Evolutionary conservation across 441 rosid species (phyloP), one percentile per base, ranked within the genome.

Genomic region (Aquilaria agallochum): DNA sequence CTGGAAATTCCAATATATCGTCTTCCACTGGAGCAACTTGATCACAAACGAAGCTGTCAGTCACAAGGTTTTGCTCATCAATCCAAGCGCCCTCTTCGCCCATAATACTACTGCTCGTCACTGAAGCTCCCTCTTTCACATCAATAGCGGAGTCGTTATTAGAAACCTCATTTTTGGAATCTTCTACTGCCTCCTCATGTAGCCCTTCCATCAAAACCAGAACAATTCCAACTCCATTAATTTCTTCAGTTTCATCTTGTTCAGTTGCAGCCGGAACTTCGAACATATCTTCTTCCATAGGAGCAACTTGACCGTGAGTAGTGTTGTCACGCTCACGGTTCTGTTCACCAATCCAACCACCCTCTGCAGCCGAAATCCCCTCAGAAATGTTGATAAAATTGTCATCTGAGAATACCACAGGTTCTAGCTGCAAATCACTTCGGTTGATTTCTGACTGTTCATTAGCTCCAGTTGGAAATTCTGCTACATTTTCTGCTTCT

Each of bases 321-420:
- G 54, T 56, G 53, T 58, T 46, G 49, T 11, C 66, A 14, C 44
- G 53, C 14, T 14, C 15, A 50, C 58, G 73, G 70, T 40, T 53
- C 13, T 51, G 32, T 10, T 36, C 31, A 34, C 68, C 79, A 30
- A 40, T 59, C 47, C 60, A 53, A 50, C 62, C 59, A 62, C 69
- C 71, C 60, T 74, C 83, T 49, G 54, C 74, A 51, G 44, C 60
- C 46, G 53, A 71, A 67, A 70, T 67, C 67, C 78, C 76, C 55
- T 69, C 66, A 11, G 65, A 53, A 69, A 56, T 68, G 61, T 57
- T 59, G 63, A 58, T 63, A 48, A 54, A 42, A 50, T 27, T 53
- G 53, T 60, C 69, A 48, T 68, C 72, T 57, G 63, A 55, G 50
- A 49, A 49, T 48, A 59, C 55, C 62, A 59, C 63, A 53, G 63